Evolutionary conservation across 257 asterid species (phyloP).

Genomic region (Ophiorrhiza pumila): DNA sequence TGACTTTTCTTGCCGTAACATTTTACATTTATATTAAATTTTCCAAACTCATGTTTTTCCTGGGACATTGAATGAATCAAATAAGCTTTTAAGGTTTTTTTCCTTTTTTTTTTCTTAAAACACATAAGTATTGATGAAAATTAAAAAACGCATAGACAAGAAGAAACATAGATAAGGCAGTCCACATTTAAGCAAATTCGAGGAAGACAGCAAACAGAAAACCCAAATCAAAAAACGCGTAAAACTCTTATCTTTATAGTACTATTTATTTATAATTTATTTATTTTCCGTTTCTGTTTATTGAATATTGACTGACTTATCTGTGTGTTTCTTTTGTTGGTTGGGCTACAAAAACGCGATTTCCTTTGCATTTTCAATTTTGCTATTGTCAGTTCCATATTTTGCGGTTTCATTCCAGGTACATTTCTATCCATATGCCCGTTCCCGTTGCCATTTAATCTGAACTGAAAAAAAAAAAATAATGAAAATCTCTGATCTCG

Average conservation of each 20-base stretch:
- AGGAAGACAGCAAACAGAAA: neutral
- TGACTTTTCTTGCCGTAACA: too few relatives aligned
- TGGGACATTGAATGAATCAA: too few relatives aligned
- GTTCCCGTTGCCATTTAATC: conserved; percentile 12
- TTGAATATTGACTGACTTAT: neutral
- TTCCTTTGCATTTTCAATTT: conserved; percentile 1
- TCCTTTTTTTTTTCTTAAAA: neutral
- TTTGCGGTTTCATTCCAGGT: conserved; percentile 39
- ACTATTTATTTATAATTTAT: too few relatives aligned
- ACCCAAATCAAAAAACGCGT: conserved; percentile 10
- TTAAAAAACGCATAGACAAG: neutral
- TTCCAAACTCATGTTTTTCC: too few relatives aligned
- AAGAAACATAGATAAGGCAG: neutral
- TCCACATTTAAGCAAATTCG: neutral
- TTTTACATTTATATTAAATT: too few relatives aligned
- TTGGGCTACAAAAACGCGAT: conserved; percentile 18
- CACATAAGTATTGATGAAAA: neutral
- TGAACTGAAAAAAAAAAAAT: conserved; percentile 11
- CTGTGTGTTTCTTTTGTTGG: conserved; percentile 2
- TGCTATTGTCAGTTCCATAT: conserved; percentile 27
- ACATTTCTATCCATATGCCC: conserved; percentile 12
- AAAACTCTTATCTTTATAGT: neutral
- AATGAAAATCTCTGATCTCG: conserved; percentile 53
- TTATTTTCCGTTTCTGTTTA: neutral
- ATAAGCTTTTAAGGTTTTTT: too few relatives aligned